phyloP scores from a whole-genome alignment of 208 protist genomes.

The Leishmania tropica region DNA sequence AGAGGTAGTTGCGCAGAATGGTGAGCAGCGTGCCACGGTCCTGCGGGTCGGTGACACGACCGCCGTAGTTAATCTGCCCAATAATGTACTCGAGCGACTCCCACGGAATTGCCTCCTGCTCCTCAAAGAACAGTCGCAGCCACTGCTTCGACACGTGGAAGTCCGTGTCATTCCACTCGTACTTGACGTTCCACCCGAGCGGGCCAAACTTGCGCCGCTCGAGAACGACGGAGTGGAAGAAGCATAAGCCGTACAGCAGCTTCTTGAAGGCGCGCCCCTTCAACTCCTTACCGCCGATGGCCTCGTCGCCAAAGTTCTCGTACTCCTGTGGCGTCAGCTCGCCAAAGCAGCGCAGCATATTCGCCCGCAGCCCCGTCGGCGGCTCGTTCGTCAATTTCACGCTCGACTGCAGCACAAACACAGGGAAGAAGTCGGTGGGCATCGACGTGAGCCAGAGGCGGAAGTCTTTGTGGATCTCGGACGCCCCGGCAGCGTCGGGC shows the following conservation, averaged over 20 bases:
- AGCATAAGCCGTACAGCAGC: conserved; percentile 96
- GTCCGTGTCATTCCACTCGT: conserved; percentile 99
- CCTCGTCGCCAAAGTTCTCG: conserved; percentile 46
- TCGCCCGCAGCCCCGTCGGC: conserved; percentile 95
- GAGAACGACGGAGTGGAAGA: conserved; percentile 97
- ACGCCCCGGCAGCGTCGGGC: conserved; percentile 20
- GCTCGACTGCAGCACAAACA: conserved; percentile 97
- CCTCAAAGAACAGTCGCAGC: conserved; percentile 96
- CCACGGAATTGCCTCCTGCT: conserved; percentile 96
- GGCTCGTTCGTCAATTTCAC: conserved; percentile 99
- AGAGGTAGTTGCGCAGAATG: conserved; percentile 92
- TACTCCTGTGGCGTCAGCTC: conserved; percentile 89
- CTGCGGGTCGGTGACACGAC: conserved; percentile 97
- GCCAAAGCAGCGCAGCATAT: conserved; percentile 96
- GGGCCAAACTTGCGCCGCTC: conserved; percentile 97
- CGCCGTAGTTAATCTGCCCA: conserved; percentile 99
- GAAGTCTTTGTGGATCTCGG: conserved; percentile 89
- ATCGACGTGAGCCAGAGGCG: conserved; percentile 99
- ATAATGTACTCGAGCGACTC: conserved; percentile 98
- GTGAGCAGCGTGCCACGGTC: conserved; percentile 94
- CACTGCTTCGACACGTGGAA: conserved; percentile 95
- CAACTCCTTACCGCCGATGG: conserved; percentile 55
- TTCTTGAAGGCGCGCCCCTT: conserved; percentile 93
- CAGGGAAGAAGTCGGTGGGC: conserved; percentile 97
- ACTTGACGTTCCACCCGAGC: conserved; percentile 97